Percentiles rank a stretch among this genome's conserved stretches.
phyloP scores from a whole-genome alignment of 2,329 filamentous ascomycete genomes.

The Fusarium coicis region DNA sequence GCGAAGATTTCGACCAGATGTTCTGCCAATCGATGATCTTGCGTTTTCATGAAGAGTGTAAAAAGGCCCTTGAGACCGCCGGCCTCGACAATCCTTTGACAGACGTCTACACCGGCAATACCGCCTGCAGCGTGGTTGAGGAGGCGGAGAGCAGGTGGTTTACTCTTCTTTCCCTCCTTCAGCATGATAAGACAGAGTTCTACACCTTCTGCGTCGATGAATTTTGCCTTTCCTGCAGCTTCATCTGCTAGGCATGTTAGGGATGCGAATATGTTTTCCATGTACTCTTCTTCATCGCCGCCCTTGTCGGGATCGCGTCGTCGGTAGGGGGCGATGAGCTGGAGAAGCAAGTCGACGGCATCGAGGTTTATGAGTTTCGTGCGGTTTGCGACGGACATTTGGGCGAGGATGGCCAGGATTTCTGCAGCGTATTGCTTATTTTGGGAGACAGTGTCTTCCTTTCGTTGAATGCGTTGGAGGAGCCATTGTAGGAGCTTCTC shows the following conservation, averaged over 20 bases:
- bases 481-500: constrained; percentile 80
- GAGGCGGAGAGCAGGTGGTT: constrained; percentile 79
- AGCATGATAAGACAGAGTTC: constrained; percentile 94
- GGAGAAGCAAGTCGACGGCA: constrained; percentile 82
- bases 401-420: constrained; percentile 87
- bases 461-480: constrained; percentile 74
- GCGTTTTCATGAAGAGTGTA: constrained; percentile 85
- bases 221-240: constrained; percentile 77
- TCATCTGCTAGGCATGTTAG: constrained; percentile 85
- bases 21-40: constrained; percentile 76
- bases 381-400: constrained; percentile 76
- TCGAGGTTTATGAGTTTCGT: constrained; percentile 71
- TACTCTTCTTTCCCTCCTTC: constrained; percentile 86
- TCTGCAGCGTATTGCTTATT: constrained; percentile 97
- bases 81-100: constrained; percentile 80
- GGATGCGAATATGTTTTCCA: constrained; percentile 92
- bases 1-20: constrained; percentile 88
- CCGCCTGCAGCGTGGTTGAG: constrained; percentile 81
- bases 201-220: constrained; percentile 89
- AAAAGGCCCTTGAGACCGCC: constrained; percentile 88
- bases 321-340: constrained; percentile 85
- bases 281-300: constrained; percentile 91
- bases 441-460: constrained; percentile 77
- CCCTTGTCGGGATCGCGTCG: constrained; percentile 87
- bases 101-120: constrained; percentile 67